Evolutionary conservation across 2,329 filamentous ascomycete genomes (phyloP), one percentile per base, ranked within the genome.

Genomic region (Cordyceps cicadae): DNA sequence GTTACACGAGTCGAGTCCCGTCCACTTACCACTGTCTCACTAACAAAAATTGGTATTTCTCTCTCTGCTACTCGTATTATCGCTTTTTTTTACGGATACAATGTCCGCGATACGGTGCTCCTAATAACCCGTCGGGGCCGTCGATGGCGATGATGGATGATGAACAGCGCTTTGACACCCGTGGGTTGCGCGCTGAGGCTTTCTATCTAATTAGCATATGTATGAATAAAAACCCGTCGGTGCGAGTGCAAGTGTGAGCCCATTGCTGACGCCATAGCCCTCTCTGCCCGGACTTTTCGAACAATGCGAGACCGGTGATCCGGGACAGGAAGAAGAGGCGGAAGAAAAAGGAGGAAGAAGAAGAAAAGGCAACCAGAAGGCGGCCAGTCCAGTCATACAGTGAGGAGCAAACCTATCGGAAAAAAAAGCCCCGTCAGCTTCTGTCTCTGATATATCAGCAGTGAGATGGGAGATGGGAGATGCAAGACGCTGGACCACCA

Each of bases 211-310:
- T 17, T 56, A 19, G 26, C 43, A 56, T 17, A 37, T 24, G 24
- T n/a, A 24, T 24, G 24, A 29, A 29, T 8, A 4, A 29, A 29
- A 37, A 15, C 21, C 5, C 39, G 5, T 19, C 37, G 7, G 15
- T 29, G 19, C 37, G 1, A 39, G 48, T 57, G 19, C 4, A 4
- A 24, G 24, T 57, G 48, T 57, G 48, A 57, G 54, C n/a, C 54
- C 54, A 57, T 49, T 49, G 5, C 39, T 19, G 54, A 49, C 54
- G 54, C 49, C 54, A 57, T 57, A n/a, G 45, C 43, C 8, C 34
- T 37, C 34, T 11, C 34, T 43, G 29, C 8, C 29, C 29, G 29
- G 29, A 29, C 5, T 4, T 7, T 29, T 29, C 29, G 29, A 7
- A 29, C 29, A 29, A 19, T 49, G 45, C 32, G 43, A 39, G 5